Evolutionary conservation across 2,329 filamentous ascomycete genomes (phyloP), one percentile per base, ranked within the genome.

Genomic region (Cladosporium cucumerinum): DNA sequence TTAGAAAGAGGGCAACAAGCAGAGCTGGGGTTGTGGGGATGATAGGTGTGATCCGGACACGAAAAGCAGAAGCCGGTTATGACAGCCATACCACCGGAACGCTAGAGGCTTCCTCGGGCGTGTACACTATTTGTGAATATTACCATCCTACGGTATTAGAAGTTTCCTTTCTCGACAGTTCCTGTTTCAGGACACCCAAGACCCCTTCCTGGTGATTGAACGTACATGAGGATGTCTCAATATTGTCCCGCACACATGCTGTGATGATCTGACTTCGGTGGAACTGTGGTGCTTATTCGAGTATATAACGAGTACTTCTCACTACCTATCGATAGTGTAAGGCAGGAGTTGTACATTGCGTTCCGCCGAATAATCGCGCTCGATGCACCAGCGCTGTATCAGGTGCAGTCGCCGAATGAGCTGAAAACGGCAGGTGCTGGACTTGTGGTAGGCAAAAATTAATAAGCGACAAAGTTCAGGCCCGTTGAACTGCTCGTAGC

Each of bases 71-170:
- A 58, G 55, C 25, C 55, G 32, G 55, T 39, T 46, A 62, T 30
- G 32, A 54, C 49, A 61, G 60, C 49, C 43, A 39, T 30, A 43
- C 25, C 34, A 26, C 59, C 32, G 49, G 32, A 62, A 52, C 60
- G 60, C 60, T 28, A 62, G 60, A 62, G 60, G 49, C 34, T 55
- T 43, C 49, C 49, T 62, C 48, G 49, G 49, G 60, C 60, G 60
- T 62, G 60, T 62, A 62, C 60, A 62, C 60, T 62, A 62, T 55
- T 52, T 62, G 49, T 62, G 49, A 52, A 62, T 62, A 62, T 55
- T 62, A 62, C 60, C 48, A 62, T 34, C 59, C 30, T 55, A 34
- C 60, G 60, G 60, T 62, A 62, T 62, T 46, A 62, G 60, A 62
- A 39, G 32, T 61, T 62, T 62, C 60, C 51, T 62, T 62, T 62